phyloP scores from a whole-genome alignment of 1,139 yeast species.

The Meyerozyma guilliermondii region DNA sequence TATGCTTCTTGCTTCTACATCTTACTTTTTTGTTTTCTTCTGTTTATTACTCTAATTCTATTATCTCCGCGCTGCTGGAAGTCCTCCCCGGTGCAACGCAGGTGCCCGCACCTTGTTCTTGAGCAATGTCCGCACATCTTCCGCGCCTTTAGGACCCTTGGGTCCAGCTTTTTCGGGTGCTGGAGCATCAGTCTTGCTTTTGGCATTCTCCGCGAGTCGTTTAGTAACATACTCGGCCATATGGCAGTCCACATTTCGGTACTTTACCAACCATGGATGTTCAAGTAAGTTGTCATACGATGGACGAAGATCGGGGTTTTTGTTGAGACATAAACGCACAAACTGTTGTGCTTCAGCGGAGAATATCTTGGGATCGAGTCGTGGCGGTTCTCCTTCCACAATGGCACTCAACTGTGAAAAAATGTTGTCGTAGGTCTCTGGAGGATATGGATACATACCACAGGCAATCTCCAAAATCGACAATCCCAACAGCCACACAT shows the following conservation, averaged over 20 bases:
- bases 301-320: slow-evolving; percentile 81
- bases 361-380: slow-evolving; percentile 47
- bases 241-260: slow-evolving; percentile 37
- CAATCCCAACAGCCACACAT: slow-evolving; percentile 92
- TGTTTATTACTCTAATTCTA: neutral
- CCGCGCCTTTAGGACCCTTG: slow-evolving; percentile 8
- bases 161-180: neutral
- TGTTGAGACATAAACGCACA: slow-evolving; percentile 74
- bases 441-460: slow-evolving; percentile 93
- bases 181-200: neutral
- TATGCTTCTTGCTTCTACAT: neutral
- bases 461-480: slow-evolving; percentile 84
- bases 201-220: slow-evolving; percentile 11
- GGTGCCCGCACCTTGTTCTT: slow-evolving; percentile 38
- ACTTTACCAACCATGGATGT: slow-evolving; percentile 77
- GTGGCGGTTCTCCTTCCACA: slow-evolving; percentile 94
- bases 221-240: slow-evolving; percentile 36
- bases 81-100: slow-evolving; percentile 40
- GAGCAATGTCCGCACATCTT: slow-evolving; percentile 33
- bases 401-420: slow-evolving; percentile 93
- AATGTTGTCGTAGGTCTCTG: slow-evolving; percentile 85
- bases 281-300: slow-evolving; percentile 65
- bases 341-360: slow-evolving; percentile 78
- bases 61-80: slow-evolving; percentile 8
- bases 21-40: neutral